Base-by-base conservation (phyloP, 306 rosid species). In the Styphnolobium japonicum region DNA sequence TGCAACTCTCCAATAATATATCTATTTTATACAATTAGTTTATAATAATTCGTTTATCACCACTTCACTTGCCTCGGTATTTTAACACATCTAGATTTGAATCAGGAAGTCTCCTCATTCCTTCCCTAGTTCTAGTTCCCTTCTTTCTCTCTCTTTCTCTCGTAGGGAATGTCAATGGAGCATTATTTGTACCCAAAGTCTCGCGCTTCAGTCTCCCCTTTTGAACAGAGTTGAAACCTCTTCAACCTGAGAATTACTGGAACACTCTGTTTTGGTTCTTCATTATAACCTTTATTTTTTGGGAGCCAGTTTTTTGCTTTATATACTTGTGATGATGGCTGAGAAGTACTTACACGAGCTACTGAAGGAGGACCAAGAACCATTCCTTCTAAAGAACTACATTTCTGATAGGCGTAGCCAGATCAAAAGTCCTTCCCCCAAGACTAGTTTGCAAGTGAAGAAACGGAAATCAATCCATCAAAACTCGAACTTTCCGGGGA, bases 341-440 rank as follows among this genome's bases (percentile, higher is more conserved):
- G 85, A 80, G 11, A 90, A 80, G 81, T 29, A 67, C 64, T 84
- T 91, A 40, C 93, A 85, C 68, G 83, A 91, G 79, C 78, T 91
- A 15, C 87, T 91, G 16, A 46, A 84, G 11, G 87, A 91, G 73
- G 93, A 91, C 57, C 96, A 91, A 85, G 93, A 91, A 16, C 96
- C 96, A 0, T 91, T 91, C 80, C 53, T 77, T 56, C 84, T 91
- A 10, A 83, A 82, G 68, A 79, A 46, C 57, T 91, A 85, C 90
- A 91, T 91, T 80, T 89, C 92, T 0, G 90, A 88, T 64, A 91
- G 82, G 71, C 81, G 86, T 1, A 80, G 56, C 80, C 80, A 83
- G 57, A 78, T 90, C 23, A 87, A 86, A 75, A 73, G 61, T n/a
- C 76, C 76, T 51, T 68, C 71, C 0, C 52, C 85, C 3, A 82